phyloP scores from a whole-genome alignment of 371 early-diverging fungal genomes.

The Mortierella sp. region DNA sequence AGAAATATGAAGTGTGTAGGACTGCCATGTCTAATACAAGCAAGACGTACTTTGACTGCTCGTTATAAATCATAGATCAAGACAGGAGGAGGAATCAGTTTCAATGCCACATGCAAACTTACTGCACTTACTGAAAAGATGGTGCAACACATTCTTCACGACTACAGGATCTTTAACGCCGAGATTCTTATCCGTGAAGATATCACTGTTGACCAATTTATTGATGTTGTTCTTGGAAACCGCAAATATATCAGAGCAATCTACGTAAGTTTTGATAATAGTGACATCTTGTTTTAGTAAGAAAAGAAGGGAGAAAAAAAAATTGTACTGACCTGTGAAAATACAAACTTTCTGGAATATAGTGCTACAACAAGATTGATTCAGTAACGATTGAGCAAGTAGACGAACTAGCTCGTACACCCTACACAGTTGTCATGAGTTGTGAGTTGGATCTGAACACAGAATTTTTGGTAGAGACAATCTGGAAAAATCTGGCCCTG shows the following conservation, averaged over 20 bases:
- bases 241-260: conserved; percentile 97
- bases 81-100: conserved; percentile 98
- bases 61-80: conserved; percentile 67
- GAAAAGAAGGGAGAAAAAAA: too few relatives aligned
- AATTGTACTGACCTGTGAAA: too few relatives aligned
- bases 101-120: conserved; percentile 92
- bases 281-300: too few relatives aligned
- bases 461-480: conserved; percentile 90
- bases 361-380: conserved; percentile 99
- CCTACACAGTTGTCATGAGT: conserved; percentile 92
- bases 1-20: not conserved
- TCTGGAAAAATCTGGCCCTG: conserved; percentile 92
- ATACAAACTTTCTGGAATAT: not conserved
- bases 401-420: conserved; percentile 87
- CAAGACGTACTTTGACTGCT: not conserved
- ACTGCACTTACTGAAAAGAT: conserved; percentile 92
- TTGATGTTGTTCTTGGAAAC: conserved; percentile 98
- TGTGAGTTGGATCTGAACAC: conserved; percentile 96
- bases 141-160: conserved; percentile 96
- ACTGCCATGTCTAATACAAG: not conserved
- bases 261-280: conserved; percentile 92
- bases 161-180: conserved; percentile 98
- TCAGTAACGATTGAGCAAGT: conserved; percentile 97
- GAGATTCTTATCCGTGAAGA: conserved; percentile 99
- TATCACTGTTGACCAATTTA: conserved; percentile 97